Evolutionary conservation across 2,329 filamentous ascomycete genomes (phyloP), one percentile per base, ranked within the genome.

Genomic region (Colletotrichum kahawae): DNA sequence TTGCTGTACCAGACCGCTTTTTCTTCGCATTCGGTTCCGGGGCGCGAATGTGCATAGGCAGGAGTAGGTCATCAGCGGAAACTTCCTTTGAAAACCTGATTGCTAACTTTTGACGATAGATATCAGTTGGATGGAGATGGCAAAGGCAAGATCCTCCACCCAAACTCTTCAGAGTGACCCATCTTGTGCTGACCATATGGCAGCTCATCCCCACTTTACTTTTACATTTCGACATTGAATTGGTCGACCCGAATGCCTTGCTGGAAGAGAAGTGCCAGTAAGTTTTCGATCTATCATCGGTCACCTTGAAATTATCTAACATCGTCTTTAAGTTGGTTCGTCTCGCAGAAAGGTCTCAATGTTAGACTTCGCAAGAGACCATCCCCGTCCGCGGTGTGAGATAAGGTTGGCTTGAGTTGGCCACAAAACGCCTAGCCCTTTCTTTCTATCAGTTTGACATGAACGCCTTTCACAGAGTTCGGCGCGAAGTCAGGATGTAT

Each of bases 121-220:
- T 13, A 77, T 75, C 3, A 77, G 72, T 14, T 66, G 70, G 56
- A 77, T 77, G 72, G 69, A 75, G 29, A 75, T 77, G 68, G 14
- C 67, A 9, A 77, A 77, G 62, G 21, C 4, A 31, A 27, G n/a
- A 31, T n/a, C n/a, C 3, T n/a, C 6, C 9, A 4, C 5, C 27
- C 54, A 54, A 7, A 29, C n/a, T 2, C 0, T n/a, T 36, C 6
- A 0, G 1, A 10, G 21, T n/a, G 12, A 29, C 12, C 9, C 12
- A 29, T 29, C 3, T 27, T 29, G 1, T 59, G 27, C 29, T 60
- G 29, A 64, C 67, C 10, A 4, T 29, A 1, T 38, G 4, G 27
- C 2, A 72, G 70, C 38, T 77, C 13, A 67, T 66, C 13, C 67
- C 71, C 1, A 74, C 67, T 18, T 21, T 74, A 7, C 62, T 71